phyloP scores from a whole-genome alignment of 441 rosid genomes.

The Euphorbia celastroides region DNA sequence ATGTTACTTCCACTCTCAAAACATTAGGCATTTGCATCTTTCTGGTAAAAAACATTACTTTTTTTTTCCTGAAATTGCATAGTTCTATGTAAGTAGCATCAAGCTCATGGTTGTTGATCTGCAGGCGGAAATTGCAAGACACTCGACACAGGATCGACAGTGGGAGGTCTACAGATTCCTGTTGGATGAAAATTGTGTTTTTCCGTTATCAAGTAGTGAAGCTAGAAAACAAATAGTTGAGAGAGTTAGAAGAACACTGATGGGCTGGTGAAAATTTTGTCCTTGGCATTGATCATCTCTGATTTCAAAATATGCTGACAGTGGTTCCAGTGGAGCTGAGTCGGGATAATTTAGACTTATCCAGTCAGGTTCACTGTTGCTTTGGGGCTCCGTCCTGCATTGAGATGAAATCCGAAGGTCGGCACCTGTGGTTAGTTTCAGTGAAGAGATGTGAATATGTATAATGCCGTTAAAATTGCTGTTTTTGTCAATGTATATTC shows the following conservation, averaged over 20 bases:
- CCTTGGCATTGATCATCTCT: neutral
- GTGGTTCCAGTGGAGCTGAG: neutral
- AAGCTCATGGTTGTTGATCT: slow-evolving; percentile 2
- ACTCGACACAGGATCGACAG: slow-evolving; percentile 46
- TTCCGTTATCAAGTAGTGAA: slow-evolving; percentile 23
- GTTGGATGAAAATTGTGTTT: slow-evolving; percentile 47
- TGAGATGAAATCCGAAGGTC: neutral
- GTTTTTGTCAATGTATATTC: neutral
- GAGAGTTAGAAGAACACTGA: slow-evolving; percentile 56
- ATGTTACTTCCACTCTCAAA: slow-evolving; percentile 71
- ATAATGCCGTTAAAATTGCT: neutral
- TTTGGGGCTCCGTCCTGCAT: neutral
- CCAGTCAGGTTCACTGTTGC: neutral
- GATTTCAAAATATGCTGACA: neutral
- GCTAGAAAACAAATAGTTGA: slow-evolving; percentile 53
- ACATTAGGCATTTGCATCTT: slow-evolving; percentile 64
- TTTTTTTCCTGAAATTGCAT: too few species aligned
- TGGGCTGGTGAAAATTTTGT: slow-evolving; percentile 58
- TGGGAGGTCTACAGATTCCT: slow-evolving; percentile 91
- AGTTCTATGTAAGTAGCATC: neutral
- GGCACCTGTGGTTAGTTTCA: neutral
- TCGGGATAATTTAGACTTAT: neutral
- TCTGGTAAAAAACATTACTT: slow-evolving; percentile 39
- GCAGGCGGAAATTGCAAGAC: slow-evolving; percentile 74
- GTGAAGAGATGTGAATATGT: neutral